A percentile compares a stretch with the other conserved stretches of the same genome.
phyloP scores from a whole-genome alignment of 371 early-diverging fungal species.

The Apophysomyces variabilis region DNA sequence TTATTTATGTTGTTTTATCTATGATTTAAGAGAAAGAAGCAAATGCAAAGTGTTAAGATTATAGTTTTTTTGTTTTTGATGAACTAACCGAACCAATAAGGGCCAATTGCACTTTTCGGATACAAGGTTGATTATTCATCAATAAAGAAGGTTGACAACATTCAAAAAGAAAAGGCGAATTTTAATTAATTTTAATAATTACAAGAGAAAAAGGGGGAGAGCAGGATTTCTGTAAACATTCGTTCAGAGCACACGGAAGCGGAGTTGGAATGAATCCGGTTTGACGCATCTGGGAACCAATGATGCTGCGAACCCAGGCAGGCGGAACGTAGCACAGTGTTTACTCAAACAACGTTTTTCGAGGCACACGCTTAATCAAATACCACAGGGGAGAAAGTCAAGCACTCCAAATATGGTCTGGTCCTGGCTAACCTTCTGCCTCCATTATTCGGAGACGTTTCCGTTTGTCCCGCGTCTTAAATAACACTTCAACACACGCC shows the following conservation, averaged over 20 bases:
- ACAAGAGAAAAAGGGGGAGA: neutral
- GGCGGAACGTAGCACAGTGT: constrained; percentile 3
- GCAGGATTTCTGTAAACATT: too few relatives aligned
- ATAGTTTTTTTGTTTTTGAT: too few relatives aligned
- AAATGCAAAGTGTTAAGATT: too few relatives aligned
- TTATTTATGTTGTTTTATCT: too few relatives aligned
- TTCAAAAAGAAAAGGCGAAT: neutral
- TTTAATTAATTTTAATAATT: neutral
- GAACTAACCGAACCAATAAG: too few relatives aligned
- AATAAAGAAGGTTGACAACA: too few relatives aligned
- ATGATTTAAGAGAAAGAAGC: too few relatives aligned
- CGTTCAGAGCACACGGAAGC: neutral
- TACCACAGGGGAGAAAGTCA: neutral
- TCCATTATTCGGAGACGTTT: constrained; percentile 2
- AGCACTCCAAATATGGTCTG: neutral
- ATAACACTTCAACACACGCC: neutral
- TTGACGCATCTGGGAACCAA: constrained; percentile 5
- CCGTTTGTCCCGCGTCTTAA: constrained; percentile 7
- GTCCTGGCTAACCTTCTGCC: neutral
- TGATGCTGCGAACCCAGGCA: constrained; percentile 10
- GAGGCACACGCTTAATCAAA: neutral
- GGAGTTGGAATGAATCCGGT: neutral
- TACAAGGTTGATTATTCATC: too few relatives aligned
- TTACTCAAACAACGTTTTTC: neutral
- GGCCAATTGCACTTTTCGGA: too few relatives aligned